Evolutionary conservation across 176 grass and related monocot genomes (phyloP), one percentile per base, ranked within the genome.

Genomic region (Oryza glumipatula): DNA sequence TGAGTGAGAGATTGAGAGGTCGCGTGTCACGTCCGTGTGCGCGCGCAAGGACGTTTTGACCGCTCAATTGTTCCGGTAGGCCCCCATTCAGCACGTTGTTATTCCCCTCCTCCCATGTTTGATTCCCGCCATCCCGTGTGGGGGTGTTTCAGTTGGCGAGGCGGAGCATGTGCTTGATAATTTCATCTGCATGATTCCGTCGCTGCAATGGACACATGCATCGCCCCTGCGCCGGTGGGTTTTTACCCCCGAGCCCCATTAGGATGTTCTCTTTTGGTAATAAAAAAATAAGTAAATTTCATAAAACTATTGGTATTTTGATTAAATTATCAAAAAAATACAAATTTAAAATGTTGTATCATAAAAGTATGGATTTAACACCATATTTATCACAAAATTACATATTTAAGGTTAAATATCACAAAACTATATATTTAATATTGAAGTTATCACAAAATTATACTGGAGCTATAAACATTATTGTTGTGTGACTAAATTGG

Each of bases 21-120:
- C 9, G 21, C 15, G n/a, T 70, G 67, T 43, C 30, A 5, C 43
- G 36, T 7, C 19, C n/a, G 49, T 9, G 58, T 70, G 73, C 54
- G 67, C 17, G 35, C 24, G 54, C 81, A 83, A 86, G 78, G 78
- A 51, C 54, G 15, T 12, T 67, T 82, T 86, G 78, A 86, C 88
- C 33, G 52, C 67, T 24, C 56, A 26, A 15, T 44, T 61, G 56
- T 12, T 26, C 43, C 6, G 11, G 24, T 22, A 35, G 72, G 56
- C 56, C 56, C 56, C 56, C 26, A 65, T 41, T 43, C 39, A 45
- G 46, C 78, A 63, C 52, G 17, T 41, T 49, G 35, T 38, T 10
- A 65, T 23, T 52, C 75, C 24, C 60, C 5, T 1, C 68, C 9
- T 58, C 46, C 12, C 44, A 80, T 78, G 78, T 69, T 51, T 5